These are phyloP conservation scores for Monoraphidium neglectum DNA, from an alignment of 139 green algal genomes.

Conservation along the genomic window DNA sequence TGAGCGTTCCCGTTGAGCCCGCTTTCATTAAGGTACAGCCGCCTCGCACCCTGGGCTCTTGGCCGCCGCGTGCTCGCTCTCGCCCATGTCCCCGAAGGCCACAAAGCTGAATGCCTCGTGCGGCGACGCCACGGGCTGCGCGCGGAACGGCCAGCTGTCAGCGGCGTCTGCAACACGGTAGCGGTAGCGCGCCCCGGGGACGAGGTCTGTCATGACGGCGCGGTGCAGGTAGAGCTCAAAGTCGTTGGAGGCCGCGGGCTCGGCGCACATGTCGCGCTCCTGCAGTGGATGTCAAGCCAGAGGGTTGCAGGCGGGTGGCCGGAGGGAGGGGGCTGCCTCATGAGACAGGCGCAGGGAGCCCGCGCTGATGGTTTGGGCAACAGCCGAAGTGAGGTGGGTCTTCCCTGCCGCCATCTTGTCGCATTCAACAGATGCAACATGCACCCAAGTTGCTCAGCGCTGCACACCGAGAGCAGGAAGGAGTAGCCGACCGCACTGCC, in stretches of 20 bases:
- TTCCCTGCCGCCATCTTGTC: too few relatives aligned
- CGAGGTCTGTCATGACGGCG: slow-evolving; percentile 44
- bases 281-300: slow-evolving; percentile 14
- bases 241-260: slow-evolving; percentile 35
- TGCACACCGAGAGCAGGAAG: slow-evolving; percentile 31
- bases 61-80: slow-evolving; percentile 27
- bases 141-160: slow-evolving; percentile 32
- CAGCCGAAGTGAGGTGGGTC: neutral
- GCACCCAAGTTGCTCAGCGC: too few relatives aligned
- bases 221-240: slow-evolving; percentile 48
- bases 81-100: slow-evolving; percentile 78
- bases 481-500: slow-evolving; percentile 6
- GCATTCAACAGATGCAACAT: too few relatives aligned
- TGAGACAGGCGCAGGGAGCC: neutral
- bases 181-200: slow-evolving; percentile 11
- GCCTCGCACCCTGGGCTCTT: slow-evolving; percentile 46
- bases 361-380: neutral
- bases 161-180: slow-evolving; percentile 29
- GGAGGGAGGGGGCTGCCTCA: neutral
- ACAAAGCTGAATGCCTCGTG: slow-evolving; percentile 60
- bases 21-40: too few relatives aligned
- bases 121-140: slow-evolving; percentile 12
- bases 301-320: neutral
- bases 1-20: too few relatives aligned
- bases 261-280: slow-evolving; percentile 55